Evolutionary conservation across 2,329 filamentous ascomycete genomes (phyloP).

Genomic region (Helotiales sp.): DNA sequence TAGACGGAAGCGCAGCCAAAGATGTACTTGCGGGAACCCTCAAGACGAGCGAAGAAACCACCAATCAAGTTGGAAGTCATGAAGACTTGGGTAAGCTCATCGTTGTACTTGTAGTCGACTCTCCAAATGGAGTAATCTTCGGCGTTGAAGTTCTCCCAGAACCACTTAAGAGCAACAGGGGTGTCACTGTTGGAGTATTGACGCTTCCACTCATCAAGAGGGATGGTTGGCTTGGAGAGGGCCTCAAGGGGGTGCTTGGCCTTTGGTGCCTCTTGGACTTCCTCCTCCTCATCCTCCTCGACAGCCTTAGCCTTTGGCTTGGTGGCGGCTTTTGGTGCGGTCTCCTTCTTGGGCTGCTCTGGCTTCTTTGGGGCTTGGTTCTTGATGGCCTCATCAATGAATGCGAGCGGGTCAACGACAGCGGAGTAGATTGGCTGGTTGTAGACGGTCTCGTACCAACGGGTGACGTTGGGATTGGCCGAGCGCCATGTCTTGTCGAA

Average conservation of each 20-base stretch:
- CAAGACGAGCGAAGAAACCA: conserved; percentile 96
- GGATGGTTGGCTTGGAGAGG: conserved; percentile 78
- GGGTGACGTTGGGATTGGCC: conserved; percentile 81
- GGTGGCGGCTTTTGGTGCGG: conserved; percentile 55
- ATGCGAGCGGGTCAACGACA: conserved; percentile 74
- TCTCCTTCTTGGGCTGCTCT: conserved; percentile 71
- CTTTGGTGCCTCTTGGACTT: conserved; percentile 71
- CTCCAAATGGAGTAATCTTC: conserved; percentile 96
- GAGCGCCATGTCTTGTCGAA: conserved; percentile 89
- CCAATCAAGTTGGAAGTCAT: conserved; percentile 99
- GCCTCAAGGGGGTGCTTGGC: conserved; percentile 94
- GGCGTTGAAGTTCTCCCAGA: conserved; percentile 95
- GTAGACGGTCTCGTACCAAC: conserved; percentile 94
- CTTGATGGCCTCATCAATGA: conserved; percentile 81
- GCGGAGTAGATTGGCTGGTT: conserved; percentile 91
- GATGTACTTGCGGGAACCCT: conserved; percentile 96
- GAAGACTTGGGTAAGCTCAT: conserved; percentile 96
- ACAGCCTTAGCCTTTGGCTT: conserved; percentile 53
- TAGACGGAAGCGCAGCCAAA: conserved; percentile 92
- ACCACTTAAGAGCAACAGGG: conserved; percentile 86
- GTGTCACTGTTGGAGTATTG: conserved; percentile 97
- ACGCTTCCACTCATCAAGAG: conserved; percentile 98
- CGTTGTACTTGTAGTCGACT: conserved; percentile 98
- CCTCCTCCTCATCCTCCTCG: conserved; percentile 69
- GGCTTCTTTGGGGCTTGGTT: conserved; percentile 78